Evolutionary conservation across 352 stramenopile genomes (phyloP).

Genomic region (Globisporangium megalacanthum): DNA sequence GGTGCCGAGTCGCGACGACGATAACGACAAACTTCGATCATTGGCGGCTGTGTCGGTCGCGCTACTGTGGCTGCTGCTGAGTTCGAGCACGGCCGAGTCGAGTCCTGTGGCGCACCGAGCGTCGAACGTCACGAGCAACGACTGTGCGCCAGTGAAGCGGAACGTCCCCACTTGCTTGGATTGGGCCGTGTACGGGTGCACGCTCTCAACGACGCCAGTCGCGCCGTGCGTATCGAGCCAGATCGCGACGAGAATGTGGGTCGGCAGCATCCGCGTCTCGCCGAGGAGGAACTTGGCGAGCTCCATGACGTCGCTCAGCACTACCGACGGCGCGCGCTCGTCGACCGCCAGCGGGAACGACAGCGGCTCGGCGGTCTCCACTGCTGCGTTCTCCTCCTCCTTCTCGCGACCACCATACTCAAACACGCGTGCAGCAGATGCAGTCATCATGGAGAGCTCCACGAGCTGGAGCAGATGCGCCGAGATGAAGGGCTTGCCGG

Average conservation of each 20-base stretch:
- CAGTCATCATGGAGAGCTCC: conserved; percentile 65
- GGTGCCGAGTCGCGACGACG: conserved; percentile 9
- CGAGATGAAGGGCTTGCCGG: conserved; percentile 67
- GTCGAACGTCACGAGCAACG: conserved; percentile 62
- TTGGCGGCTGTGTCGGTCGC: conserved; percentile 6
- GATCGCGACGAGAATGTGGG: conserved; percentile 56
- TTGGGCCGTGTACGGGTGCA: conserved; percentile 46
- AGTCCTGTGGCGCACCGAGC: conserved; percentile 40
- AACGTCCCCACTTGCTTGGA: conserved; percentile 26
- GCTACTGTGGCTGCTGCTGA: conserved; percentile 11
- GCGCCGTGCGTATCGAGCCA: conserved; percentile 80
- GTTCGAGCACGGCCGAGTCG: conserved; percentile 19
- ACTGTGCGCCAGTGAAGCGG: conserved; percentile 48
- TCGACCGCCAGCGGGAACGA: conserved; percentile 37
- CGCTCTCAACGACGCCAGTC: conserved; percentile 49
- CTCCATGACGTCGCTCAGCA: conserved; percentile 44
- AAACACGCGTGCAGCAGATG: conserved; percentile 31
- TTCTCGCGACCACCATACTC: neutral
- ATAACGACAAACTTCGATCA: no score
- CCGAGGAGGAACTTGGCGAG: conserved; percentile 62
- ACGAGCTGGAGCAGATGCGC: conserved; percentile 72
- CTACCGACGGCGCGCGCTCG: conserved; percentile 29
- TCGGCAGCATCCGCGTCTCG: conserved; percentile 32
- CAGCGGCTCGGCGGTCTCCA: conserved; percentile 17
- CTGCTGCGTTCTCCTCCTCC: no score